Evolutionary conservation across 108 stramenopile genomes (phyloP).

Genomic region (Skeletonema grethae): DNA sequence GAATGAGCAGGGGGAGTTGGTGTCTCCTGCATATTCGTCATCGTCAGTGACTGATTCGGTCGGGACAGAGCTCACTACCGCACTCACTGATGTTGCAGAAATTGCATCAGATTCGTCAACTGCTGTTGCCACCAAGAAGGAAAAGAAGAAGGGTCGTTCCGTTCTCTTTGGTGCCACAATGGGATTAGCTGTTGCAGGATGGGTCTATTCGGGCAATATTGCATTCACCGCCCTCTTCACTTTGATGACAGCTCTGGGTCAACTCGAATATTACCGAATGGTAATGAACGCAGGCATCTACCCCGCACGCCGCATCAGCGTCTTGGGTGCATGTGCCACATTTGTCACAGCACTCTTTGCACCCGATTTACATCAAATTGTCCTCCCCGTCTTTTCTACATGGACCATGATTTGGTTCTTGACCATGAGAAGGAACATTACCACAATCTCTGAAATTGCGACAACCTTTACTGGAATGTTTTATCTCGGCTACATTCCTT

Average conservation of each 20-base stretch:
- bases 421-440: slow-evolving; percentile 70
- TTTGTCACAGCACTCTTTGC: slow-evolving; percentile 85
- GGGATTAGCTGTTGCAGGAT: slow-evolving; percentile 82
- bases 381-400: slow-evolving; percentile 72
- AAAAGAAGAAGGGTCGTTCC: slow-evolving; percentile 59
- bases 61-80: slow-evolving; percentile 12
- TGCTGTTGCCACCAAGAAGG: slow-evolving; percentile 7
- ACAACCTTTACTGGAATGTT: slow-evolving; percentile 97
- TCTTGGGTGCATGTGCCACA: slow-evolving; percentile 83
- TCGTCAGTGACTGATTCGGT: slow-evolving; percentile 4
- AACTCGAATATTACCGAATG: slow-evolving; percentile 97
- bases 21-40: too few species aligned
- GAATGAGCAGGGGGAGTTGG: too few species aligned
- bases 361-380: slow-evolving; percentile 82
- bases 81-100: slow-evolving; percentile 5
- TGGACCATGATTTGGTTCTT: slow-evolving; percentile 94
- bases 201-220: slow-evolving; percentile 94
- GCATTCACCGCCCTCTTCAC: slow-evolving; percentile 90
- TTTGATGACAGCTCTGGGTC: slow-evolving; percentile 86
- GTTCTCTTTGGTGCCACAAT: slow-evolving; percentile 84
- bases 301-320: slow-evolving; percentile 91
- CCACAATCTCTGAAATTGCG: slow-evolving; percentile 92
- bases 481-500: slow-evolving; percentile 94
- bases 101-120: not conserved
- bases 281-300: slow-evolving; percentile 90